Conservation (phyloP, 75 land plant species). For the Cupressus sempervirens region DNA sequence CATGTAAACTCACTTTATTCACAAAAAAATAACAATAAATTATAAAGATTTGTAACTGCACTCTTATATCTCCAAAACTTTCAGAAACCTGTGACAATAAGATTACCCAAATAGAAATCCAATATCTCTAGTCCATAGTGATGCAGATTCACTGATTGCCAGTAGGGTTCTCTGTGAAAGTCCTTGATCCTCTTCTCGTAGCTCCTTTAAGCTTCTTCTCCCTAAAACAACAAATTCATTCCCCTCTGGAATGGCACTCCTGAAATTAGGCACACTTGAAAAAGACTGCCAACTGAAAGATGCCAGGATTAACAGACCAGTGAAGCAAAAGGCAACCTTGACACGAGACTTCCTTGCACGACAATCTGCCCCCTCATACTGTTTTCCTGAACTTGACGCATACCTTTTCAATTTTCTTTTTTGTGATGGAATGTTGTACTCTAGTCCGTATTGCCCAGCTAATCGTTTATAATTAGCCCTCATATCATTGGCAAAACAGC, state of each 20-base stretch:
- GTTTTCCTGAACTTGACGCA: conserved; percentile 2
- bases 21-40: neutral
- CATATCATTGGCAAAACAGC: neutral
- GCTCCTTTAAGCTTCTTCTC: conserved; percentile 9
- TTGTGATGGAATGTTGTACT: conserved; percentile 18
- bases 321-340: conserved; percentile 13
- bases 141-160: neutral
- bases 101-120: conserved; percentile 7
- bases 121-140: conserved; percentile 7
- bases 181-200: neutral
- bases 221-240: neutral
- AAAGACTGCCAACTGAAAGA: conserved; percentile 7
- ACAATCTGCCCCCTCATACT: neutral
- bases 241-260: neutral
- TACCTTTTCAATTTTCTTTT: neutral
- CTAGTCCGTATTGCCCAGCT: conserved; percentile 38
- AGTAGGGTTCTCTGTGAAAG: conserved; percentile 3
- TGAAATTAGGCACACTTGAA: neutral
- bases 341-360: conserved; percentile 3
- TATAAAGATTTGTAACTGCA: neutral
- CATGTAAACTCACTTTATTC: neutral
- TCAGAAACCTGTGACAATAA: neutral
- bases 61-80: neutral
- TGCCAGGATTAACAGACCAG: conserved; percentile 12
- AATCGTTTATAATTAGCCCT: conserved; percentile 18